Conservation (phyloP, 148 eudicot genomes). For the Rheum nobile region DNA sequence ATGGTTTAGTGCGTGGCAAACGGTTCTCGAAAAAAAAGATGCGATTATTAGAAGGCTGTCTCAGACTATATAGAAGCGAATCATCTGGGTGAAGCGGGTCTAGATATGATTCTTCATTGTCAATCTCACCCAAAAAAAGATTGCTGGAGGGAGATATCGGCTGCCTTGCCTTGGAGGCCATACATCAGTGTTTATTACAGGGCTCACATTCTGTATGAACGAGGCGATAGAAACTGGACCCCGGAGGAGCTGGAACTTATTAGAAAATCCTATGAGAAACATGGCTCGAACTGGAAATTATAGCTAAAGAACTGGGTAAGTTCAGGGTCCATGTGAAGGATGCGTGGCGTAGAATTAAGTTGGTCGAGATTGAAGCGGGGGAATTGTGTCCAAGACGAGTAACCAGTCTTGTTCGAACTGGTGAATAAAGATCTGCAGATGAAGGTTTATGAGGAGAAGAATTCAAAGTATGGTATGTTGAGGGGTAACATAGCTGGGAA, state of each 20-base stretch:
- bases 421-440: conserved; percentile 29
- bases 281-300: conserved; percentile 22
- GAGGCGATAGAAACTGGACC: conserved; percentile 28
- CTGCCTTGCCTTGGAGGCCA: conserved; percentile 26
- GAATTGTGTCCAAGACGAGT: conserved; percentile 33
- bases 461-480: conserved; percentile 26
- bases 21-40: conserved; percentile 35
- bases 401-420: conserved; percentile 22
- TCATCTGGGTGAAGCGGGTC: conserved; percentile 25
- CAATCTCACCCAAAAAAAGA: conserved; percentile 9
- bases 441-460: conserved; percentile 18
- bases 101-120: conserved; percentile 30
- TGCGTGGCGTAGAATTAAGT: conserved; percentile 19
- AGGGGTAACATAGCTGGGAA: conserved; percentile 31
- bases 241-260: conserved; percentile 23
- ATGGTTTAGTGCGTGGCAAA: conserved; percentile 17
- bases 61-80: conserved; percentile 20
- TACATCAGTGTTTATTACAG: conserved; percentile 14
- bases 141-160: conserved; percentile 27
- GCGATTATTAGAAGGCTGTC: conserved; percentile 23
- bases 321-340: conserved; percentile 32
- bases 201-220: conserved; percentile 25
- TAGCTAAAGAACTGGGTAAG: conserved; percentile 25
- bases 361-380: conserved; percentile 16
- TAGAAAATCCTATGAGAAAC: conserved; percentile 10